Conservation (phyloP, 768 basidiomycete genomes). For the Podaxis sp. region DNA sequence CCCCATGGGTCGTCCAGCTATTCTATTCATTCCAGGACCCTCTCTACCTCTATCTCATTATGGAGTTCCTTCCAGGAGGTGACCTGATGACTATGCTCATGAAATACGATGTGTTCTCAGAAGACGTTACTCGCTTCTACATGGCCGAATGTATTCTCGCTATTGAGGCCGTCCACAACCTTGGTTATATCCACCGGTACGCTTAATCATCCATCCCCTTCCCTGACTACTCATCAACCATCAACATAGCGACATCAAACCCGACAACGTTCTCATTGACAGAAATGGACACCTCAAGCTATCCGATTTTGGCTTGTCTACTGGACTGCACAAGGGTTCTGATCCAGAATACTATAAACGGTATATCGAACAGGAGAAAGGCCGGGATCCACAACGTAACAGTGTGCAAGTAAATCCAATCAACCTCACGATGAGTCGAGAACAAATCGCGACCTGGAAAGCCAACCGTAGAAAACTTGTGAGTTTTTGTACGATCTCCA, state of each 20-base stretch:
- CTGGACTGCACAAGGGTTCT: conserved; percentile 94
- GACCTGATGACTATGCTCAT: conserved; percentile 99
- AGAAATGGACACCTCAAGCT: conserved; percentile 95
- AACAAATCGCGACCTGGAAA: conserved; percentile 98
- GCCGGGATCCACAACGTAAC: conserved; percentile 73
- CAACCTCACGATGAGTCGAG: conserved; percentile 94
- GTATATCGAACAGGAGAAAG: conserved; percentile 76
- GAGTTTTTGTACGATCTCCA: conserved; percentile 20
- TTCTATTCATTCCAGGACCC: conserved; percentile 99
- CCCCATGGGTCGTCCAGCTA: conserved; percentile 95
- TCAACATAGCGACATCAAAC: conserved; percentile 88
- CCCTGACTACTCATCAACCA: neutral
- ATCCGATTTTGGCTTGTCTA: conserved; percentile 97
- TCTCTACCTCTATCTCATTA: conserved; percentile 94
- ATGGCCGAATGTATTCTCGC: conserved; percentile 98
- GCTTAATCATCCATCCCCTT: conserved; percentile 23
- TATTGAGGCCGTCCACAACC: conserved; percentile 95
- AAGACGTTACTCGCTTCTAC: conserved; percentile 98
- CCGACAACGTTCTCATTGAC: conserved; percentile 98
- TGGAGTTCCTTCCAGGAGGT: conserved; percentile 86
- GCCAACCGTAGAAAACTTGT: conserved; percentile 96
- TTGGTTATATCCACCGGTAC: conserved; percentile 98
- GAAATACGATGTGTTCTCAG: conserved; percentile 99
- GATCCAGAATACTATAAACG: conserved; percentile 94
- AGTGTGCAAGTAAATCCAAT: conserved; percentile 98